These are phyloP conservation scores for Marasmius tenuissimus DNA, from an alignment of 1,284 basidiomycete species.

Conservation along the genomic window DNA sequence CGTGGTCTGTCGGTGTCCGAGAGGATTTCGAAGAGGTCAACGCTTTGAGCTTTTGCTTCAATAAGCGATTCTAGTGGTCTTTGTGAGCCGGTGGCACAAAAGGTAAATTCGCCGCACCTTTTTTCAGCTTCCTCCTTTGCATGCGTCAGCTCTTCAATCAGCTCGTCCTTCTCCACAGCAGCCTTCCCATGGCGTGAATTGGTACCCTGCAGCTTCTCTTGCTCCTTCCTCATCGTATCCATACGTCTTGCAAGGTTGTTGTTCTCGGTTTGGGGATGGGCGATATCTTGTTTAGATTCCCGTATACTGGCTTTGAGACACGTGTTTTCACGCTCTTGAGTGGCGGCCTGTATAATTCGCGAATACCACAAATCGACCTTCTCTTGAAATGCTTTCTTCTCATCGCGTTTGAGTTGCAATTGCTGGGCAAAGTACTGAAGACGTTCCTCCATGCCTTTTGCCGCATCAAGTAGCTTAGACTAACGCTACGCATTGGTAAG, in stretches of 20 bases:
- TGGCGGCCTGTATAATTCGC: background rate
- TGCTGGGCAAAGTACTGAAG: slow-evolving; percentile 1
- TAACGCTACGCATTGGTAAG: background rate
- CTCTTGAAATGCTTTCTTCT: slow-evolving; percentile 8
- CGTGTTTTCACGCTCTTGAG: background rate
- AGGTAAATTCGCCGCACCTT: slow-evolving; percentile 1
- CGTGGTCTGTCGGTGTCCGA: background rate
- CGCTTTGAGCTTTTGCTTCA: slow-evolving; percentile 8
- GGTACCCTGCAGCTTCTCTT: background rate
- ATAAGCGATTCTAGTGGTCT: background rate
- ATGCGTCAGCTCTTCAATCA: background rate
- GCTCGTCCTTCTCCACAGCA: background rate
- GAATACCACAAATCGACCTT: slow-evolving; percentile 11
- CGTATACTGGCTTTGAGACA: slow-evolving; percentile 4
- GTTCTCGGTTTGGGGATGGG: background rate
- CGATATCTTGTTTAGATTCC: background rate
- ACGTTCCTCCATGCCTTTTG: slow-evolving; percentile 8
- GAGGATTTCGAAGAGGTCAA: background rate
- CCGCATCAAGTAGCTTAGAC: slow-evolving; percentile 5
- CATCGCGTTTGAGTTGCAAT: slow-evolving; percentile 10
- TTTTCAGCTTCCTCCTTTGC: slow-evolving; percentile 2
- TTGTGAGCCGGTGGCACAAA: background rate
- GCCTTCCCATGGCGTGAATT: background rate
- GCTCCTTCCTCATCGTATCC: background rate
- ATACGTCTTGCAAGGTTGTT: background rate